Percentiles rank a stretch among this genome's conserved stretches.
phyloP scores from a whole-genome alignment of 2,329 filamentous ascomycete species.

The Chaetomium strumarium region DNA sequence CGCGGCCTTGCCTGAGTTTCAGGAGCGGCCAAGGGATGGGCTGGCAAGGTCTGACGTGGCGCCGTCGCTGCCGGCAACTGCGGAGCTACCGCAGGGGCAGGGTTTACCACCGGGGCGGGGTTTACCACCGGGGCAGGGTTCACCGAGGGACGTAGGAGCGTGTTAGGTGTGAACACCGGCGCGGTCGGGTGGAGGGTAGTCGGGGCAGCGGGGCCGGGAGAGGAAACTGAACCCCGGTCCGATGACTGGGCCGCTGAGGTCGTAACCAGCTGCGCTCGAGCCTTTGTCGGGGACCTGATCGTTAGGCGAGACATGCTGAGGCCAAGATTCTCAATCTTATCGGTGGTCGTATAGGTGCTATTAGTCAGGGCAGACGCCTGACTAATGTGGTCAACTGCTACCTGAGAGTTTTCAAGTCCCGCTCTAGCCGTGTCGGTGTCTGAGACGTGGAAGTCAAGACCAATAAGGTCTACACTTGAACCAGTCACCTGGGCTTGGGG shows the following conservation, averaged over 20 bases:
- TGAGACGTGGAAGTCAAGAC: constrained; percentile 8
- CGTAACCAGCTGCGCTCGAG: not conserved
- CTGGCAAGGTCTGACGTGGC: no score
- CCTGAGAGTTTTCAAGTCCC: not conserved
- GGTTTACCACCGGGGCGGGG: not conserved
- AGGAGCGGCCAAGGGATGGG: not conserved
- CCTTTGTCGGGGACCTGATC: not conserved
- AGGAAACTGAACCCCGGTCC: no score
- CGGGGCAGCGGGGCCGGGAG: no score
- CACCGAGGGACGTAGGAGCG: not conserved
- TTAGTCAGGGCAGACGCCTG: no score
- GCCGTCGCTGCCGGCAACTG: not conserved
- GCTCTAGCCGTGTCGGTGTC: not conserved
- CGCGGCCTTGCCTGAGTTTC: constrained; percentile 3
- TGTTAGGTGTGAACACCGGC: not conserved
- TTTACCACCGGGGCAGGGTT: not conserved
- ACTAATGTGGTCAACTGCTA: not conserved
- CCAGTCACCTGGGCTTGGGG: constrained; percentile 2
- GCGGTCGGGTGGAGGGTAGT: not conserved
- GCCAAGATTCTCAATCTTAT: constrained; percentile 4
- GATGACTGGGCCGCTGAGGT: no score
- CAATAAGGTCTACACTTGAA: constrained; percentile 5
- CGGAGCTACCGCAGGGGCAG: not conserved
- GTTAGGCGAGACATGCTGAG: constrained; percentile 6
- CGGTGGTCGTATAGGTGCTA: not conserved